Conservation (phyloP, 169 alveolate genomes). For the Cyclospora cayetanensis region DNA sequence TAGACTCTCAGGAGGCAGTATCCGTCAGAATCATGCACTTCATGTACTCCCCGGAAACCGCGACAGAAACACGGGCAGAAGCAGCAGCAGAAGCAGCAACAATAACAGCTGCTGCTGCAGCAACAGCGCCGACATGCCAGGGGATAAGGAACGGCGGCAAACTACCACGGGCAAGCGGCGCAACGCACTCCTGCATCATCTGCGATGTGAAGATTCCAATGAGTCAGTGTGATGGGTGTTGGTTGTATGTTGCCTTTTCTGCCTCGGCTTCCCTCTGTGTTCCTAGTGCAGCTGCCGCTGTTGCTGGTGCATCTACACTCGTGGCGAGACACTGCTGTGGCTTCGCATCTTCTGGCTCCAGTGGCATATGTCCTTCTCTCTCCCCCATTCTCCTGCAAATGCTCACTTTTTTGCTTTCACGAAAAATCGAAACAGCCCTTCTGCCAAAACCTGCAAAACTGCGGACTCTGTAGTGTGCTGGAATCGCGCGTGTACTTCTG, state of each 20-base stretch:
- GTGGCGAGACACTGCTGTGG: too few species aligned
- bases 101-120: background rate
- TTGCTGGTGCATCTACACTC: background rate
- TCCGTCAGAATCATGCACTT: constrained; percentile 1
- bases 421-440: too few species aligned
- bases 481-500: too few species aligned
- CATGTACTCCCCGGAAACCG: background rate
- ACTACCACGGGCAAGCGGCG: background rate
- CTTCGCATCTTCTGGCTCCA: too few species aligned
- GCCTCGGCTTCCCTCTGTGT: background rate
- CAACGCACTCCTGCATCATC: background rate
- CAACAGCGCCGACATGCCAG: background rate
- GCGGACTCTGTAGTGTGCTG: too few species aligned
- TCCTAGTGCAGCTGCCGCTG: constrained; percentile 21
- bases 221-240: background rate
- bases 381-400: background rate
- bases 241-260: background rate
- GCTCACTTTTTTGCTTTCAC: background rate
- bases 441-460: too few species aligned
- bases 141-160: background rate
- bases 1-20: constrained; percentile 47
- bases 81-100: background rate
- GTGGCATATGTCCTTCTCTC: background rate
- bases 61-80: background rate
- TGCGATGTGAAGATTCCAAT: background rate